Evolutionary conservation across 2,329 filamentous ascomycete species (phyloP), one percentile per base, ranked within the genome.

Genomic region (Dactylellina sp.): DNA sequence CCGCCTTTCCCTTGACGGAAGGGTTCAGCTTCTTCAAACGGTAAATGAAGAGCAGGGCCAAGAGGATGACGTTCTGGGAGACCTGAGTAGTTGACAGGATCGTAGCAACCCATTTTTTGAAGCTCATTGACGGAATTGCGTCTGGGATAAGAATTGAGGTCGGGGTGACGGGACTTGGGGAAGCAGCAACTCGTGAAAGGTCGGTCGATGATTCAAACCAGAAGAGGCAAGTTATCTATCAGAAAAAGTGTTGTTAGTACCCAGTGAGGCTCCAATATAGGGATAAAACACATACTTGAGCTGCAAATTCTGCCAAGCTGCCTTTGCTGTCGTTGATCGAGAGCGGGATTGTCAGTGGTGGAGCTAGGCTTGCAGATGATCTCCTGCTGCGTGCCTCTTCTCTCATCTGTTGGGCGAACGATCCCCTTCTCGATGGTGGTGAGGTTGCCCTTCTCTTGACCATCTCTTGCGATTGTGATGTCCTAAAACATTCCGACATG

Each of bases 41-140:
- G 82, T 97, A 96, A 76, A 99, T 91, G 83, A 98, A 98, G 37
- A 98, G 83, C 47, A 99, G 83, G 0, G 94, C 94, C 53, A 99
- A 83, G 9, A 98, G 82, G 44, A 98, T 92, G 60, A 99, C 95
- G 79, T 98, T 98, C 79, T 95, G 93, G 59, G 93, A 95, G 35
- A 99, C 94, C 81, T 98, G 93, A 0, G 95, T 99, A 0, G 95
- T 98, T 0, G 92, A 91, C 16, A 99, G 84, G 63, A 98, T 92
- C 7, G 89, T 92, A 52, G 91, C 89, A 2, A 97, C 92, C 95
- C 95, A 98, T 85, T 96, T 96, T 79, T 89, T 88, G 81, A 98
- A 98, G 14, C 91, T 89, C 2, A 87, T 86, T 14, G 89, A 89
- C 0, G 94, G 93, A 52, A 89, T 86, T 7, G 93, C 92, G 77